A percentile compares a stretch with the other conserved stretches of the same genome.
Evolutionary conservation across 257 asterid species (phyloP).

Genomic region (Henckelia pumila): DNA sequence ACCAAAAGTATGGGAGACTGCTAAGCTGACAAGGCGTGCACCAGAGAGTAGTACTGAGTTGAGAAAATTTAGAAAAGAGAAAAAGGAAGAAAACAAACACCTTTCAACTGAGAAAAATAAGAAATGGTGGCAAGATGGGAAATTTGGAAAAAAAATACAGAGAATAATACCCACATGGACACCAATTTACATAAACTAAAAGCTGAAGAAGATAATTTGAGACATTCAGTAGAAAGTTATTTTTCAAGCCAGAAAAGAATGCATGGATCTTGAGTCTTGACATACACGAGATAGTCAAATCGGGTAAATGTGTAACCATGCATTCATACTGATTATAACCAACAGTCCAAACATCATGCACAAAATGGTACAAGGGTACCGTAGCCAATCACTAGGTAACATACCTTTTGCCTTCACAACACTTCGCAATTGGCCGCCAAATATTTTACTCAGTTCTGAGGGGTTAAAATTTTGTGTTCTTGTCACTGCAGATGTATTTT

Average conservation of each 20-base stretch:
- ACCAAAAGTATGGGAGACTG: neutral
- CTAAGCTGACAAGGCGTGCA: neutral
- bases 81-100: conserved; percentile 1
- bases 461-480: conserved; percentile 75
- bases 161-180: conserved; percentile 6
- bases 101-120: neutral
- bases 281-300: too few relatives aligned
- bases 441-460: conserved; percentile 73
- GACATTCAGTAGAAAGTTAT: too few relatives aligned
- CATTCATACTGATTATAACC: conserved; percentile 11
- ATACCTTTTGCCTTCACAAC: conserved; percentile 80
- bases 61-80: neutral
- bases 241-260: too few relatives aligned
- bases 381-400: conserved; percentile 12
- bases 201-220: too few relatives aligned
- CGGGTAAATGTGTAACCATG: neutral
- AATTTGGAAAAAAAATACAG: conserved; percentile 3
- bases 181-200: neutral
- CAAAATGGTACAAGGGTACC: conserved; percentile 1
- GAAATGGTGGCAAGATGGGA: conserved; percentile 6
- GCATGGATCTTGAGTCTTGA: too few relatives aligned
- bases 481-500: conserved; percentile 93
- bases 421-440: conserved; percentile 83
- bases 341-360: conserved; percentile 4
- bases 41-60: neutral